phyloP scores from a whole-genome alignment of 164 flowering plant genomes.

The Akebia trifoliata region DNA sequence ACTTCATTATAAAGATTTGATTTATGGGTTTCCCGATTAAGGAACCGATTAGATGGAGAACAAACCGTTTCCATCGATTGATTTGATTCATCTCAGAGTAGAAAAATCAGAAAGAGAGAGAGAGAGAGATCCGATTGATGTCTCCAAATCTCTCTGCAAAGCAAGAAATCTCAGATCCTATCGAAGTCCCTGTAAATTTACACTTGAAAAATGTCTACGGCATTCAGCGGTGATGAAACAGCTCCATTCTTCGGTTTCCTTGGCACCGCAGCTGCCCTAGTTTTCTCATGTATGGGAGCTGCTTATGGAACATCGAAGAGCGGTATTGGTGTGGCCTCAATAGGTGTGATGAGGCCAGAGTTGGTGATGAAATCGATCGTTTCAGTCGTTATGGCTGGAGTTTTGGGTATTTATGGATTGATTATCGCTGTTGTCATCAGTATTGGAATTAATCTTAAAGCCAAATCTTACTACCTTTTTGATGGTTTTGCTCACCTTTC shows the following conservation, averaged over 20 bases:
- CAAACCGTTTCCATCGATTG: no score
- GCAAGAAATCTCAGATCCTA: conserved; percentile 18
- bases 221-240: conserved; percentile 75
- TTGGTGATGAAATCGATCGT: conserved; percentile 8
- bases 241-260: conserved; percentile 88
- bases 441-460: conserved; percentile 9
- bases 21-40: no score
- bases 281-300: conserved; percentile 61
- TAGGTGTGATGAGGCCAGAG: conserved; percentile 8
- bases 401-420: conserved; percentile 6
- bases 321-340: conserved; percentile 7
- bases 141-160: no score
- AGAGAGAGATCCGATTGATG: no score
- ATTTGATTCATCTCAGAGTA: no score
- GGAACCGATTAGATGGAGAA: no score
- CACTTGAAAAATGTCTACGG: conserved; percentile 37
- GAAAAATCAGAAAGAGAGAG: no score
- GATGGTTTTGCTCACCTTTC: conserved; percentile 8
- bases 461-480: conserved; percentile 3
- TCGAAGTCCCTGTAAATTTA: conserved; percentile 3
- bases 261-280: conserved; percentile 79
- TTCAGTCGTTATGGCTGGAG: conserved; percentile 13
- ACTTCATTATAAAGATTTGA: no score
- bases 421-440: conserved; percentile 10
- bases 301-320: conserved; percentile 6